Base-by-base conservation (phyloP, 345 rosid genomes). In the Eucalyptus decipiens region DNA sequence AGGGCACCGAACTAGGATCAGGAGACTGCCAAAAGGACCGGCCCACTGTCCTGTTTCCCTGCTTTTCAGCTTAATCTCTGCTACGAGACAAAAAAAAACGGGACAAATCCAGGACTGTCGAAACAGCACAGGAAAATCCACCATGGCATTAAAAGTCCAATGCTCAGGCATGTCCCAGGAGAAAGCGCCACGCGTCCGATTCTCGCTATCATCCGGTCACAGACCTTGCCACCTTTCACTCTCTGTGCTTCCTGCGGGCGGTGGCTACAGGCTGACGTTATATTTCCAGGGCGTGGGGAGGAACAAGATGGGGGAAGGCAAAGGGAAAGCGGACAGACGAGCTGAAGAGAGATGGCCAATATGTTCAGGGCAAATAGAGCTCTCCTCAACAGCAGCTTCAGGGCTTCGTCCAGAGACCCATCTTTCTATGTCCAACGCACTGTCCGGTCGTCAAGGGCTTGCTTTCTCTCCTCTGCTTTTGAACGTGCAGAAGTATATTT, bases 291-390 rank as follows among this genome's bases (percentile, higher is more conserved):
- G 11, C 4, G 12, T 76, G 24, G 47, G 34, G 4, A 37, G 16
- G 47, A 11, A 40, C 47, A 4, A 40, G 42, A 40, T 76, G 83
- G 83, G 80, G 80, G 28, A 76, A 21, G 83, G 83, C 47, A 76
- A 40, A 76, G 83, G 47, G 47, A 76, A 40, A 19, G 21, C 0
- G 32, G 83, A 5, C 37, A 18, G 34, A 52, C 80, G 8, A 49
- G 11, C 52, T n/a, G 16, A 50, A 17, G 40, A 16, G 62, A 51
- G 7, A 86, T 86, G 87, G 56, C 87, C 40, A 56, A 89, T 47
- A 80, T 89, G 14, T 87, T 89, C 56, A 83, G 87, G 90, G 90
- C 90, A 54, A 94, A 86, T 87, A 88, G 60, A 88, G 85, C 89
- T 28, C n/a, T 76, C 69, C 58, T 87, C 56, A 91, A 62, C 19